phyloP scores from a whole-genome alignment of 169 alveolate species.

The Plasmodium knowlesi region DNA sequence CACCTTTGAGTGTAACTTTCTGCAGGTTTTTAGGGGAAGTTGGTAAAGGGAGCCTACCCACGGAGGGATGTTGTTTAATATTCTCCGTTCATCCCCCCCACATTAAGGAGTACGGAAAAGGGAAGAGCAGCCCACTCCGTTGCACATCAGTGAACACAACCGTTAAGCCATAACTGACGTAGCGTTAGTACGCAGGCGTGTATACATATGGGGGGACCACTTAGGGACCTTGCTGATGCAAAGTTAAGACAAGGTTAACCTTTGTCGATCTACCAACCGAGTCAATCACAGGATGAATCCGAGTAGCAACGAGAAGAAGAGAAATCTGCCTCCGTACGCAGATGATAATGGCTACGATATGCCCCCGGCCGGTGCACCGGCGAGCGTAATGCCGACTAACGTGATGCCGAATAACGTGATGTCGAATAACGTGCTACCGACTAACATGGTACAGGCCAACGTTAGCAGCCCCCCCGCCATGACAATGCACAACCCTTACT shows the following conservation, averaged over 20 bases:
- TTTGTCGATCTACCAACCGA: not conserved
- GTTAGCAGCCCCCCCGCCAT: not conserved
- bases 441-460: not conserved
- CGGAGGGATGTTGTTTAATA: not conserved
- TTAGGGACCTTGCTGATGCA: not conserved
- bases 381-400: not conserved
- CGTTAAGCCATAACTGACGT: not conserved
- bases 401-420: not conserved
- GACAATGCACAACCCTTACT: not conserved
- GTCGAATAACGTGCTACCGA: not conserved
- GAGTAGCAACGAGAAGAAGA: constrained; percentile 46
- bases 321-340: not conserved
- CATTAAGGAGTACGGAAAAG: not conserved
- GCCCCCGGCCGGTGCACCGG: not conserved
- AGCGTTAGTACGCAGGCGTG: not conserved
- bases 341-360: not conserved
- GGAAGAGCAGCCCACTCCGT: not conserved
- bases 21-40: not conserved
- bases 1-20: not conserved
- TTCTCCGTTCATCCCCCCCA: not conserved
- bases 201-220: not conserved
- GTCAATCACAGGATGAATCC: constrained; percentile 1
- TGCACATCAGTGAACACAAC: not conserved
- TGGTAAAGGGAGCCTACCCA: not conserved
- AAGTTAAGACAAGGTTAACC: not conserved